These are phyloP conservation scores for Leccinum variicolor DNA, from an alignment of 768 basidiomycete species.

Conservation along the genomic window DNA sequence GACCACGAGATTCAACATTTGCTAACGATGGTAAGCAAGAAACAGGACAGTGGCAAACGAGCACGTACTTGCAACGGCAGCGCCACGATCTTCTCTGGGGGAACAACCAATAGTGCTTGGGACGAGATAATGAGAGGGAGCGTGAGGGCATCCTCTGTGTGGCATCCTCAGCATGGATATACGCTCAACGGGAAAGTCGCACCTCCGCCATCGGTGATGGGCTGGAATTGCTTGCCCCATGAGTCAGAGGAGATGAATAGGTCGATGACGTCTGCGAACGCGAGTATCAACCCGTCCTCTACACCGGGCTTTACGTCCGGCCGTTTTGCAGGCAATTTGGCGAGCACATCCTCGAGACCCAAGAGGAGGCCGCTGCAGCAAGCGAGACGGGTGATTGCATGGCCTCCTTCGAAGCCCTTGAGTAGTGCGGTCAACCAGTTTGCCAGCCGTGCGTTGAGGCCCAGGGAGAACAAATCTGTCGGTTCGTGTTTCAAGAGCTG, in stretches of 20 bases:
- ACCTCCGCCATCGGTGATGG: slow-evolving; percentile 43
- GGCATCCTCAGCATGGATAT: slow-evolving; percentile 6
- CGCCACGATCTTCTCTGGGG: slow-evolving; percentile 52
- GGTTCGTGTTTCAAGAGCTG: slow-evolving; percentile 27
- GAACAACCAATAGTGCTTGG: slow-evolving; percentile 56
- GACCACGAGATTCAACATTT: slow-evolving; percentile 34
- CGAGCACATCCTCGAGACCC: slow-evolving; percentile 54
- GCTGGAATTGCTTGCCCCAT: slow-evolving; percentile 71
- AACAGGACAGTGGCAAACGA: slow-evolving; percentile 24
- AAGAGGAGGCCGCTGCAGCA: slow-evolving; percentile 62
- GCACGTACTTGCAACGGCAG: slow-evolving; percentile 50
- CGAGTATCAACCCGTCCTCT: slow-evolving; percentile 65
- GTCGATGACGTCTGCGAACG: slow-evolving; percentile 74
- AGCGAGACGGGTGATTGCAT: slow-evolving; percentile 57
- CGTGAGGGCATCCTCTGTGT: slow-evolving; percentile 42
- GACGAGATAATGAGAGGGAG: slow-evolving; percentile 52
- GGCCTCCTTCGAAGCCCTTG: slow-evolving; percentile 63
- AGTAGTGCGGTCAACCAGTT: slow-evolving; percentile 52
- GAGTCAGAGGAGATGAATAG: slow-evolving; percentile 41
- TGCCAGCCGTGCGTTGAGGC: slow-evolving; percentile 38
- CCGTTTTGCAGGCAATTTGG: slow-evolving; percentile 29
- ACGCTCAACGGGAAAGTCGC: slow-evolving; percentile 17
- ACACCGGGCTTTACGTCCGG: slow-evolving; percentile 39
- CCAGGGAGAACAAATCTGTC: slow-evolving; percentile 29
- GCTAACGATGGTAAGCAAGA: slow-evolving; percentile 5